Evolutionary conservation across 345 rosid genomes (phyloP), one percentile per base, ranked within the genome.

Genomic region (Sisymbrium irio): DNA sequence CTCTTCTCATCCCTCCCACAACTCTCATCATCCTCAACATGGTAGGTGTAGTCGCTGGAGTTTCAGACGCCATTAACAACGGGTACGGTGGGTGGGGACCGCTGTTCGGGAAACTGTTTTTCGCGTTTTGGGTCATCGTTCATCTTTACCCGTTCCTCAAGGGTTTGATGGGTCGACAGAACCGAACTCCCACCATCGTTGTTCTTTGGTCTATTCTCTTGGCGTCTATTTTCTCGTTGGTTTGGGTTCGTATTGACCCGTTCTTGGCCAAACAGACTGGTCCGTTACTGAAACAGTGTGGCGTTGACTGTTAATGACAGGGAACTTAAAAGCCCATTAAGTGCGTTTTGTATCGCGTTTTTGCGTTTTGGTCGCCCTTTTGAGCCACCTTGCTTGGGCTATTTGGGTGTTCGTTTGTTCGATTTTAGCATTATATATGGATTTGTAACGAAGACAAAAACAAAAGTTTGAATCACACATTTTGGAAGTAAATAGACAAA

Each of bases 111-210:
- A 93, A 91, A 84, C 86, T 94, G 42, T 94, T 94, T 60, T 94
- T 91, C 3, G 85, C 96, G 50, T 88, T 91, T 82, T 89, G 97
- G 97, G 98, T 89, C 62, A 94, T 94, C 62, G 85, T 87, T 79
- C 98, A 94, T 84, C 94, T 91, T 65, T 94, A 91, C 68, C 98
- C 98, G 46, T 94, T 91, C 84, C 93, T 91, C 69, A 94, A 94
- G 77, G 98, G 98, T 81, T 67, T 93, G 69, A 91, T 91, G 98
- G 96, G 98, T 80, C 79, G 80, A 17, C 98, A 93, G 61, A 93
- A 93, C 82, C 78, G 96, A 83, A 91, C 97, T 3, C 98, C 97
- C 0, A 93, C 98, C n/a, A 93, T 91, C 36, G 96, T 91, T 28
- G 94, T 93, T 13, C 84, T 89, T 1, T 93, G 98, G 97, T 91